Evolutionary conservation across 371 early-diverging fungal species (phyloP), one percentile per base, ranked within the genome.

Genomic region (Syncephalastrum contaminatum): DNA sequence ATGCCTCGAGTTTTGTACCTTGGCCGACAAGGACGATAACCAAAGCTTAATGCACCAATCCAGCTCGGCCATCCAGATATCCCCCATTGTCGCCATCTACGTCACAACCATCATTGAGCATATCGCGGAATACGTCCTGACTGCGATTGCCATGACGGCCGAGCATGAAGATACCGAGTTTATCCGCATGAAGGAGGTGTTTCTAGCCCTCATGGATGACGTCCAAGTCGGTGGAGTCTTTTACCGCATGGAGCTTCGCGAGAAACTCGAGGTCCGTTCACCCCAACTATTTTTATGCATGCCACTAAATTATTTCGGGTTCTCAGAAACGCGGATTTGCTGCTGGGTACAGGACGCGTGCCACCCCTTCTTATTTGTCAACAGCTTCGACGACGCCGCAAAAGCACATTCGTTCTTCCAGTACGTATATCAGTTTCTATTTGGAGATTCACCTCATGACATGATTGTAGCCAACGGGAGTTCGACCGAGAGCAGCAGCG

Each of bases 31-130:
- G 48, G 73, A 77, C 3, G 73, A 70, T 48, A 65, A 71, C 54
- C 19, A 22, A 49, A 51, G n/a, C 16, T 42, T 2, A 48, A 49
- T 20, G 43, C 22, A 27, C 14, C 56, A 30, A 16, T 20, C 21
- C n/a, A 56, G 22, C 15, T 47, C 53, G 19, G 25, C 19, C 19
- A 18, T 83, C 2, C 58, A 67, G 6, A 82, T 86, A 36, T 80
- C 82, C 16, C 83, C 86, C 6, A 68, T 84, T 55, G 75, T 86
- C 16, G 84, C 84, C 43, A 86, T 86, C 51, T 86, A 86, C 67
- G 79, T 86, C 12, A 84, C 86, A 2, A 84, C 86, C 6, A 75
- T 86, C 8, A 60, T 86, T 56, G 86, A 84, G 45, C 83, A 86
- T 61, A 77, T 86, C 36, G 86, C 82, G 19, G 86, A 86, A 41